Evolutionary conservation across 768 basidiomycete species (phyloP).

Genomic region (Amanita exitialis): DNA sequence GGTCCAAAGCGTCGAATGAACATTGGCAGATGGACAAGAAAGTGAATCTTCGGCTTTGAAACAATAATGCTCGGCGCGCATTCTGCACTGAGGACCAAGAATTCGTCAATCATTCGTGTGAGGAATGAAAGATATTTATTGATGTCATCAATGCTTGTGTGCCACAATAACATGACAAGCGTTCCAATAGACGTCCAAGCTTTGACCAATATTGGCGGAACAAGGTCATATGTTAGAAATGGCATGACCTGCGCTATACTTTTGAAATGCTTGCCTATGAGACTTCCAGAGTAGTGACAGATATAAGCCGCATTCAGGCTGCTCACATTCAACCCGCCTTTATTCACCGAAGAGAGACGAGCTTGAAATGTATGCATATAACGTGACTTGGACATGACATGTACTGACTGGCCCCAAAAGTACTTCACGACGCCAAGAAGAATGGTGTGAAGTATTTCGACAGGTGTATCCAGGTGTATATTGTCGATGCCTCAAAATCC

Average conservation of each 20-base stretch:
- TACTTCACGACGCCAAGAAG: constrained; percentile 43
- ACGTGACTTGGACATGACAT: background rate
- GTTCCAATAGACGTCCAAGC: constrained; percentile 22
- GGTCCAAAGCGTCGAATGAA: constrained; percentile 31
- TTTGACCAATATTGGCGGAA: constrained; percentile 9
- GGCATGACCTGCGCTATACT: constrained; percentile 18
- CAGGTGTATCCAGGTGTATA: constrained; percentile 31
- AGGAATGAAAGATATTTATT: constrained; percentile 15
- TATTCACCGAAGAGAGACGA: background rate
- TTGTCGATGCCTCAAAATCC: constrained; percentile 15
- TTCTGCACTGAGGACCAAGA: constrained; percentile 20
- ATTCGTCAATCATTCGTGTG: constrained; percentile 22
- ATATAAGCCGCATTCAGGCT: constrained; percentile 19
- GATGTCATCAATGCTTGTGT: constrained; percentile 17
- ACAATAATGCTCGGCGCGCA: constrained; percentile 19
- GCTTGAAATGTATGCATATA: background rate
- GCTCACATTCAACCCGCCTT: constrained; percentile 11
- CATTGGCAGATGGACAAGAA: constrained; percentile 24
- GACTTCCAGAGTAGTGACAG: constrained; percentile 20
- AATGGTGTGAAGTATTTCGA: constrained; percentile 38
- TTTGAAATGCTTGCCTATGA: constrained; percentile 29
- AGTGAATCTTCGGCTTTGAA: constrained; percentile 37
- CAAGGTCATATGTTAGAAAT: constrained; percentile 19
- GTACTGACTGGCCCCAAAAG: constrained; percentile 30
- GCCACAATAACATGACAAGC: constrained; percentile 21